Conservation (phyloP, 2,329 filamentous ascomycete species). For the Mycosphaerella arachidis region DNA sequence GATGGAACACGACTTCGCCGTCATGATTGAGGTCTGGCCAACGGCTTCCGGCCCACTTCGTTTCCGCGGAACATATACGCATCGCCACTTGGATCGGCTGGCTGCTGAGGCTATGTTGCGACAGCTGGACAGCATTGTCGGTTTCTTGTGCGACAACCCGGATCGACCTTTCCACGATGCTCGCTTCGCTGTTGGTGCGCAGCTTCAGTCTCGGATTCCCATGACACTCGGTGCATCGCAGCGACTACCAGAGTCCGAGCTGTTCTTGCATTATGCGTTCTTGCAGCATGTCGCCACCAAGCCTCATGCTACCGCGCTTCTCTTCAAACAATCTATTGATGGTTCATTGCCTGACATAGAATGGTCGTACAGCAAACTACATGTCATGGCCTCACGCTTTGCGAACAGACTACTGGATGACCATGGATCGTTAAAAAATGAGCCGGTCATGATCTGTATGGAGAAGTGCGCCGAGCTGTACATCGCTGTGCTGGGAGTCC, state of each 20-base stretch:
- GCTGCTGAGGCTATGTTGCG: conserved; percentile 10
- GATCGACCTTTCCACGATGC: not conserved
- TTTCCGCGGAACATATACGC: conserved; percentile 11
- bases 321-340: conserved; percentile 49
- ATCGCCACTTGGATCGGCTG: conserved; percentile 4
- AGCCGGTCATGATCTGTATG: conserved; percentile 66
- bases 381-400: conserved; percentile 54
- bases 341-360: conserved; percentile 36
- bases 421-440: conserved; percentile 28
- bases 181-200: not conserved
- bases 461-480: conserved; percentile 70
- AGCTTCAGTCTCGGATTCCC: conserved; percentile 30
- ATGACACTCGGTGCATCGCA: not conserved
- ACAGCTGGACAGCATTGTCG: conserved; percentile 11
- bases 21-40: conserved; percentile 30
- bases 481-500: conserved; percentile 63
- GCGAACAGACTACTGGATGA: conserved; percentile 44
- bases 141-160: conserved; percentile 5
- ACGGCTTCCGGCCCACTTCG: conserved; percentile 9
- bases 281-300: conserved; percentile 47
- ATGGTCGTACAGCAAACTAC: conserved; percentile 61
- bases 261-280: conserved; percentile 33
- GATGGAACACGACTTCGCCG: conserved; percentile 24
- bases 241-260: not conserved
- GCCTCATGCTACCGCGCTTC: conserved; percentile 57